Conservation (phyloP, 1,284 basidiomycete genomes). For the Naganishia cerealis region DNA sequence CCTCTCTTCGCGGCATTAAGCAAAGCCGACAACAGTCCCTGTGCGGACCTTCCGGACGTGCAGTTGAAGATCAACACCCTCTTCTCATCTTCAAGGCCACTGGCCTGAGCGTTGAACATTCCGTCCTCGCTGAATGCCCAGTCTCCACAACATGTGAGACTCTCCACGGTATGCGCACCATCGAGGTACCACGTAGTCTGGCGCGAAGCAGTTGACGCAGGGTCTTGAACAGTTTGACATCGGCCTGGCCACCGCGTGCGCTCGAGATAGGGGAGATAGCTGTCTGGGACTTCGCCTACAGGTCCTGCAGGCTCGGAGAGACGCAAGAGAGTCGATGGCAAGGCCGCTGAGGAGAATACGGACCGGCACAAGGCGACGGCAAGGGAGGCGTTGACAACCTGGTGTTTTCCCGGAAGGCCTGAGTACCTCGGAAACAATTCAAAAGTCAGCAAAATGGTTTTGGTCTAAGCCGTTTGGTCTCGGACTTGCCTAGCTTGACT, state of each 20-base stretch:
- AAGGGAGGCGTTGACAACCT: constrained; percentile 83
- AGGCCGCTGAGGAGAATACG: constrained; percentile 62
- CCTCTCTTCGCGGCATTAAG: constrained; percentile 43
- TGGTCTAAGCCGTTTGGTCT: not conserved
- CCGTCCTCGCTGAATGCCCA: constrained; percentile 61
- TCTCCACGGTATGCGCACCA: constrained; percentile 93
- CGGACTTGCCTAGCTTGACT: constrained; percentile 65
- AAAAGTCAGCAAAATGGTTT: not conserved
- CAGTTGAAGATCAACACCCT: constrained; percentile 92
- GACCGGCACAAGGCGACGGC: constrained; percentile 73
- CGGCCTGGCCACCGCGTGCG: constrained; percentile 90
- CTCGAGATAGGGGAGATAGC: constrained; percentile 66
- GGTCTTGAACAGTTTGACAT: constrained; percentile 79
- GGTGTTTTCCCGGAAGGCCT: constrained; percentile 88
- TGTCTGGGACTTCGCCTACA: constrained; percentile 56
- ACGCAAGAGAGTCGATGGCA: constrained; percentile 40
- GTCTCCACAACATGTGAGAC: constrained; percentile 76
- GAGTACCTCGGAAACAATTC: constrained; percentile 27
- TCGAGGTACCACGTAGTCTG: constrained; percentile 82
- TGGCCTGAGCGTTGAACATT: constrained; percentile 7
- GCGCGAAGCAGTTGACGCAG: constrained; percentile 47
- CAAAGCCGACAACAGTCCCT: constrained; percentile 68
- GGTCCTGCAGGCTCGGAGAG: constrained; percentile 38
- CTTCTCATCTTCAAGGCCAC: constrained; percentile 1
- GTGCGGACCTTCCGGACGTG: constrained; percentile 81